These are phyloP conservation scores for Lippia alba DNA, from an alignment of 305 asterid species.

Conservation along the genomic window DNA sequence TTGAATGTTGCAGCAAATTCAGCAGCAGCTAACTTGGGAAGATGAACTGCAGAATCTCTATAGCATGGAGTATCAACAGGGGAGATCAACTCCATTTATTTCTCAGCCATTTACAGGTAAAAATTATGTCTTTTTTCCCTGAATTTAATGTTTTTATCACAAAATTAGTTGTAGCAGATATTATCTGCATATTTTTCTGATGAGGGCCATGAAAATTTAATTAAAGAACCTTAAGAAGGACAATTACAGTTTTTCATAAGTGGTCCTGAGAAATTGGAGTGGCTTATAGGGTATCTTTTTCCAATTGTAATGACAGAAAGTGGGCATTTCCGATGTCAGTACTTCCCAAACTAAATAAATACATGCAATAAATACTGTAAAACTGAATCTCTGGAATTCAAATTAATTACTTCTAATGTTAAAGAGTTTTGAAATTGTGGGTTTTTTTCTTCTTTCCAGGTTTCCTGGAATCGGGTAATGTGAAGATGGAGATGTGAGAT, in stretches of 20 bases:
- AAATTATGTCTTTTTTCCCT: slow-evolving; percentile 35
- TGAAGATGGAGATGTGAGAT: slow-evolving; percentile 75
- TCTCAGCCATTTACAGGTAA: slow-evolving; percentile 73
- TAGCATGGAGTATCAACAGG: slow-evolving; percentile 67
- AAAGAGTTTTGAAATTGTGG: slow-evolving; percentile 15
- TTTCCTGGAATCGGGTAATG: slow-evolving; percentile 50
- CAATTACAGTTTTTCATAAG: background rate
- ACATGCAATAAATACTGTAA: background rate
- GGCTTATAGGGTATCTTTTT: slow-evolving; percentile 42
- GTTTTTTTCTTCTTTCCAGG: slow-evolving; percentile 44
- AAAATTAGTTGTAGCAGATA: background rate
- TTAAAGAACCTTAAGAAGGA: slow-evolving; percentile 13
- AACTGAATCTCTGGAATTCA: background rate
- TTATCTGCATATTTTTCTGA: slow-evolving; percentile 16
- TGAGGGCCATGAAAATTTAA: slow-evolving; percentile 32
- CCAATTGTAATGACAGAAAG: slow-evolving; percentile 34
- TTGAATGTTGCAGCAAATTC: slow-evolving; percentile 50
- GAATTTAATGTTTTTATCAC: slow-evolving; percentile 26
- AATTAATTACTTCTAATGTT: background rate
- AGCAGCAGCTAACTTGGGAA: slow-evolving; percentile 68
- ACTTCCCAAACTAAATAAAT: too few species aligned
- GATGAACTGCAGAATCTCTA: slow-evolving; percentile 64
- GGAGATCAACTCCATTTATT: slow-evolving; percentile 55
- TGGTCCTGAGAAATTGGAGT: slow-evolving; percentile 39
- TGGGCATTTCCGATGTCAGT: too few species aligned